Conservation (phyloP, 345 rosid genomes). For the Toxicodendron radicans region DNA sequence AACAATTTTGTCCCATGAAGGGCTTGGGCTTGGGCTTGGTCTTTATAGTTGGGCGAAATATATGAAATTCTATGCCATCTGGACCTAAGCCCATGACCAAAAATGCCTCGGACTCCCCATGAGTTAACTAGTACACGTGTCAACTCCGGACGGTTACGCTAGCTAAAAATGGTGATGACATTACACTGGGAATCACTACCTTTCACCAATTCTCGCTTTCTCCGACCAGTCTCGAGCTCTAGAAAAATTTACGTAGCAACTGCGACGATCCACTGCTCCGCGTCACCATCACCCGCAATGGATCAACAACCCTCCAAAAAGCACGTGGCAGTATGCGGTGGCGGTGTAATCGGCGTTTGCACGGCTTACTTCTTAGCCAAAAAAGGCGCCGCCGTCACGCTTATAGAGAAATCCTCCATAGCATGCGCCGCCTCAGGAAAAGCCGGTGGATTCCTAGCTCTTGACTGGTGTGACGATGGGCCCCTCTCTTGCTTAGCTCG, state of each 20-base stretch:
- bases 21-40: no score
- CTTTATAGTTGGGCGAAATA: no score
- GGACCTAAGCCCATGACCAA: no score
- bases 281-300: conserved; percentile 28
- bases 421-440: conserved; percentile 94
- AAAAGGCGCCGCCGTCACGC: conserved; percentile 65
- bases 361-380: conserved; percentile 81
- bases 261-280: conserved; percentile 20
- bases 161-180: conserved; percentile 18
- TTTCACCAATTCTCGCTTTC: neutral
- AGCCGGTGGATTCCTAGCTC: conserved; percentile 89
- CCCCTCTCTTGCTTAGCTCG: conserved; percentile 63
- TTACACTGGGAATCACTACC: conserved; percentile 9
- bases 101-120: no score
- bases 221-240: neutral
- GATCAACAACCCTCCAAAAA: conserved; percentile 28
- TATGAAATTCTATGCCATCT: no score
- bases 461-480: conserved; percentile 87
- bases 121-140: conserved; percentile 15
- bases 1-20: no score
- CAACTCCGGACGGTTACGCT: neutral
- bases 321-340: conserved; percentile 71
- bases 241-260: conserved; percentile 6
- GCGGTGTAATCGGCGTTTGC: conserved; percentile 88
- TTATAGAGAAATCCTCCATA: conserved; percentile 70